phyloP scores from a whole-genome alignment of 495 filamentous ascomycete species.

The Xylaria sp. region DNA sequence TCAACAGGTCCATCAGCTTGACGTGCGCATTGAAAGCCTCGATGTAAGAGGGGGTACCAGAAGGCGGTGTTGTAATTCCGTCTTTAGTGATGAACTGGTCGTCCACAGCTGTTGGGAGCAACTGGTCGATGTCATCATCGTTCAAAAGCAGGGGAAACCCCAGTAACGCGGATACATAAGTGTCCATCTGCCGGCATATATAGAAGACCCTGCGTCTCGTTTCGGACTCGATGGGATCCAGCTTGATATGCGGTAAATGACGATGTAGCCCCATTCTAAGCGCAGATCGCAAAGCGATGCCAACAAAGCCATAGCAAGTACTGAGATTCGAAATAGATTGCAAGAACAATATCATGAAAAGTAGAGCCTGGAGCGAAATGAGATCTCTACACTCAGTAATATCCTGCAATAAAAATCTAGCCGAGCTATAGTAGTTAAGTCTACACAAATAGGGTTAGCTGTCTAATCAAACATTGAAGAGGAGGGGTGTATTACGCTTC shows the following conservation, averaged over 20 bases:
- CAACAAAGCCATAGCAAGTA: slow-evolving; percentile 92
- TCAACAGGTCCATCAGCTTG: slow-evolving; percentile 74
- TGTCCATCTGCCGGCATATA: slow-evolving; percentile 91
- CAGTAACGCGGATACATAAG: slow-evolving; percentile 86
- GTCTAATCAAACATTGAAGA: not conserved
- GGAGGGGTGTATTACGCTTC: slow-evolving; percentile 67
- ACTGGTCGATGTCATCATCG: slow-evolving; percentile 92
- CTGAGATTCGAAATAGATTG: slow-evolving; percentile 90
- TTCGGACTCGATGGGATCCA: slow-evolving; percentile 86
- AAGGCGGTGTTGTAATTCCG: slow-evolving; percentile 74
- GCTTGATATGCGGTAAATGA: slow-evolving; percentile 69
- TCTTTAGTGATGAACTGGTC: slow-evolving; percentile 88
- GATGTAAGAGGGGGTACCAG: slow-evolving; percentile 76
- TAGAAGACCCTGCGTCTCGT: slow-evolving; percentile 87
- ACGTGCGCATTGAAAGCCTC: slow-evolving; percentile 87
- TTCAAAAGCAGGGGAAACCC: slow-evolving; percentile 85
- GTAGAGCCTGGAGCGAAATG: slow-evolving; percentile 79
- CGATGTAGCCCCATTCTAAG: slow-evolving; percentile 90
- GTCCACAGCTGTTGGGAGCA: slow-evolving; percentile 83
- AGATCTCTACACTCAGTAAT: slow-evolving; percentile 92
- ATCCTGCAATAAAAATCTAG: slow-evolving; percentile 77
- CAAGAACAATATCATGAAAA: slow-evolving; percentile 93
- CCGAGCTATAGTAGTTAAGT: slow-evolving; percentile 82
- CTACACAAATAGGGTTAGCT: slow-evolving; percentile 51
- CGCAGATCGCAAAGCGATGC: slow-evolving; percentile 85